Evolutionary conservation across 2,329 filamentous ascomycete genomes (phyloP).

Genomic region (Fusarium dlaminii): DNA sequence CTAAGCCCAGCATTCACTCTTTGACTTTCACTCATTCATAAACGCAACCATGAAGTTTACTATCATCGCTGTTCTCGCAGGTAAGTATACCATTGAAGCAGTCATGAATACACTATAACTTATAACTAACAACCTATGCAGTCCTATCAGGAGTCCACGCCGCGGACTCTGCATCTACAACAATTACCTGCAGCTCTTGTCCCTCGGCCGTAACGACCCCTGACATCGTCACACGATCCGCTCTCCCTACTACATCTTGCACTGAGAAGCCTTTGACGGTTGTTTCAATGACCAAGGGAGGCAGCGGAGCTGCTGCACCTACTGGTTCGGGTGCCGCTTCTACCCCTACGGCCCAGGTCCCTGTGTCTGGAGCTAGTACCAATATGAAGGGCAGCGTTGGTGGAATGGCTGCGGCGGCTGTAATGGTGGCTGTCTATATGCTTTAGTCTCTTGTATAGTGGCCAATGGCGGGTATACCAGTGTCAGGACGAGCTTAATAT

Average conservation of each 20-base stretch:
- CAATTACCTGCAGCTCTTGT: slow-evolving; percentile 22
- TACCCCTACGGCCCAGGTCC: slow-evolving; percentile 13
- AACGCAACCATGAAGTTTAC: slow-evolving; percentile 28
- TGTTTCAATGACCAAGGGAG: not conserved
- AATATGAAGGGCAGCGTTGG: slow-evolving; percentile 17
- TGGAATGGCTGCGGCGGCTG: not conserved
- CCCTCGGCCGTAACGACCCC: slow-evolving; percentile 2
- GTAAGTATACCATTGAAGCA: not conserved
- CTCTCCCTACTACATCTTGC: slow-evolving; percentile 22
- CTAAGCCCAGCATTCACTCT: not conserved
- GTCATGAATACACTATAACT: not conserved
- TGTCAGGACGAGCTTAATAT: not conserved
- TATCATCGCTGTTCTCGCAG: slow-evolving; percentile 3
- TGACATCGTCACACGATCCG: slow-evolving; percentile 30
- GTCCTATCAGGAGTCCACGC: slow-evolving; percentile 24
- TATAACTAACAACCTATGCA: not conserved
- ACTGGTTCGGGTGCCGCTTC: slow-evolving; percentile 10
- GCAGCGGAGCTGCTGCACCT: slow-evolving; percentile 9
- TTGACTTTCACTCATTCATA: slow-evolving; percentile 11
- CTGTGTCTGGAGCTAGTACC: slow-evolving; percentile 6
- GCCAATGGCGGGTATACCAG: not conserved
- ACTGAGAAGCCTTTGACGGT: slow-evolving; percentile 13
- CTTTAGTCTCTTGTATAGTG: not conserved
- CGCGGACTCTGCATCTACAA: slow-evolving; percentile 26
- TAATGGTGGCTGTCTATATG: slow-evolving; percentile 3